Conservation (phyloP, 2,329 filamentous ascomycete species). For the Trichoderma aggressivum region DNA sequence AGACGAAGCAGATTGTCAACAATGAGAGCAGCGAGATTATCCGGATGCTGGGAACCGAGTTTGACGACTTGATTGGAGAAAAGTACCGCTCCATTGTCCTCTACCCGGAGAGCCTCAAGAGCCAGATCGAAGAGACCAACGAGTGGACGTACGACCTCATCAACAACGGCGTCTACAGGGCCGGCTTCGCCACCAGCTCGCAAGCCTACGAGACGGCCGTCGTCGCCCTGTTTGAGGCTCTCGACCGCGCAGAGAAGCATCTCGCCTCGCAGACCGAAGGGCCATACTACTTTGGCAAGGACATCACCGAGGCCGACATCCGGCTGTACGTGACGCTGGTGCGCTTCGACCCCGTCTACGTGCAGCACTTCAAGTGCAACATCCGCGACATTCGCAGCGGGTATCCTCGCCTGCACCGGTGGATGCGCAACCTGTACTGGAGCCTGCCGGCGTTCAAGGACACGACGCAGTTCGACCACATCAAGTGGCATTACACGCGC, state of each 20-base stretch:
- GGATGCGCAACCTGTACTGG: slow-evolving; percentile 86
- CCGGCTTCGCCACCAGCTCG: slow-evolving; percentile 78
- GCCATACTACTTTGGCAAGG: slow-evolving; percentile 72
- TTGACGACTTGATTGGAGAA: slow-evolving; percentile 66
- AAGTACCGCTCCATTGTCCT: slow-evolving; percentile 61
- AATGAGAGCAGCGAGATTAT: slow-evolving; percentile 93
- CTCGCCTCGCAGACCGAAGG: slow-evolving; percentile 48
- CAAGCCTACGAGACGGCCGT: slow-evolving; percentile 78
- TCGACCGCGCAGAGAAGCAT: slow-evolving; percentile 74
- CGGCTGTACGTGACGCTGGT: slow-evolving; percentile 68
- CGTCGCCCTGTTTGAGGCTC: slow-evolving; percentile 64
- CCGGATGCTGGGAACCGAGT: slow-evolving; percentile 81
- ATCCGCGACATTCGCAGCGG: slow-evolving; percentile 78
- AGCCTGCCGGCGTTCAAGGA: slow-evolving; percentile 70
- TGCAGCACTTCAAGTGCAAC: slow-evolving; percentile 88
- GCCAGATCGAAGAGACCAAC: slow-evolving; percentile 72
- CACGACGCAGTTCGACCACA: slow-evolving; percentile 91
- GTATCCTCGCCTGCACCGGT: slow-evolving; percentile 76
- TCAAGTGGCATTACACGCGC: slow-evolving; percentile 72
- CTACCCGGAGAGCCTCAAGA: slow-evolving; percentile 62
- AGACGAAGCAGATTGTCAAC: slow-evolving; percentile 72
- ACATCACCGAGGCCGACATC: slow-evolving; percentile 79
- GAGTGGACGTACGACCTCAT: slow-evolving; percentile 75
- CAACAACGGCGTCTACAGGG: slow-evolving; percentile 71
- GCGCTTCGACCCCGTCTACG: slow-evolving; percentile 75